These are phyloP conservation scores for Pichia nakasei DNA, from an alignment of 805 yeast genomes.

Conservation along the genomic window DNA sequence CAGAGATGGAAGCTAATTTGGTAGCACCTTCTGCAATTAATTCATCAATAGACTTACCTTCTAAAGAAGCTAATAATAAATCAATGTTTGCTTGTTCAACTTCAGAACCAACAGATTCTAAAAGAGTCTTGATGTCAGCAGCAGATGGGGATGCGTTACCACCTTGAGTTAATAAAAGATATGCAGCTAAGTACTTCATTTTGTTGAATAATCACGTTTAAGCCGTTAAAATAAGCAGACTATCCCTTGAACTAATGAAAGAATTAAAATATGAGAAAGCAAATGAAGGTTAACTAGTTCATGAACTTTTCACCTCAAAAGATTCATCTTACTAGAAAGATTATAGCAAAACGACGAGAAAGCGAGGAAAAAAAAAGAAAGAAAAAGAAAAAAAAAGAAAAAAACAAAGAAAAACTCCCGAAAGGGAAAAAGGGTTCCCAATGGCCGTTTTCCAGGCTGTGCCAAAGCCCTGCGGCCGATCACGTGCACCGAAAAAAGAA, in stretches of 20 bases:
- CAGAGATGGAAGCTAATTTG: constrained; percentile 95
- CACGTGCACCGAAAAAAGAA: neutral
- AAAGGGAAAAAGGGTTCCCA: neutral
- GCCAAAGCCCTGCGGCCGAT: too few species aligned
- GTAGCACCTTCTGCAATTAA: constrained; percentile 90
- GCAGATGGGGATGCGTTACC: constrained; percentile 94
- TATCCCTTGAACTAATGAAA: constrained; percentile 49
- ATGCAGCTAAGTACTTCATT: constrained; percentile 99
- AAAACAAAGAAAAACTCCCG: neutral
- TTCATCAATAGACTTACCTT: constrained; percentile 87
- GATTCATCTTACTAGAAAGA: too few species aligned
- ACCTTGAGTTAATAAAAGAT: constrained; percentile 95
- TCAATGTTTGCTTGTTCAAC: constrained; percentile 84
- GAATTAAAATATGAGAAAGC: constrained; percentile 1
- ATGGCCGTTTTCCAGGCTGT: too few species aligned
- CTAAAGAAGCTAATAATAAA: constrained; percentile 72
- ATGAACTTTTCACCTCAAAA: too few species aligned
- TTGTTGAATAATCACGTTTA: constrained; percentile 69
- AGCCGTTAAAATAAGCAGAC: constrained; percentile 61
- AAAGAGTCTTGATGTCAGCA: constrained; percentile 78
- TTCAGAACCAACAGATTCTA: constrained; percentile 94
- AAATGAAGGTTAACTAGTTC: too few species aligned
- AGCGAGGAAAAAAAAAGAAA: too few species aligned
- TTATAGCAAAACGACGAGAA: too few species aligned
- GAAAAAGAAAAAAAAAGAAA: neutral